Evolutionary conservation across 2,329 filamentous ascomycete genomes (phyloP).

Genomic region (Mycosphaerella arachidis): DNA sequence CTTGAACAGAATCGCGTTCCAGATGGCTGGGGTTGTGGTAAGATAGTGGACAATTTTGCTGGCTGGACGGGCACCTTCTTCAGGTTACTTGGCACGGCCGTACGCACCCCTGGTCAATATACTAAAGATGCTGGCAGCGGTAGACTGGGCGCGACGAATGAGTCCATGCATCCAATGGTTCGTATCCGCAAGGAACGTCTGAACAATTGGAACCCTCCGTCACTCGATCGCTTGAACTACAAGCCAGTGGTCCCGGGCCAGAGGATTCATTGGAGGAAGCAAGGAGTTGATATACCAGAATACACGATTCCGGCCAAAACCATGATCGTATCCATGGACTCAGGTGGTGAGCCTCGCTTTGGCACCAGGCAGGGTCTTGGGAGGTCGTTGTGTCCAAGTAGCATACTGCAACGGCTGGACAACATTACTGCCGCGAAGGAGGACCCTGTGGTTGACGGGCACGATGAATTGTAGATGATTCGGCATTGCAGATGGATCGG

Average conservation of each 20-base stretch:
- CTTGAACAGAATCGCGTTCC: slow-evolving; percentile 5
- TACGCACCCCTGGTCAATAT: slow-evolving; percentile 10
- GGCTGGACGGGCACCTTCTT: slow-evolving; percentile 12
- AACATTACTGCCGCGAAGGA: neutral
- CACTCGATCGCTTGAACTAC: neutral
- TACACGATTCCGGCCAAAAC: neutral
- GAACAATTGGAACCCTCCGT: slow-evolving; percentile 6
- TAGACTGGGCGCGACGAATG: slow-evolving; percentile 3
- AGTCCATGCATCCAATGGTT: slow-evolving; percentile 12
- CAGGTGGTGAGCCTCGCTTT: neutral
- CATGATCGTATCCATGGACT: neutral
- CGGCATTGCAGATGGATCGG: too few relatives aligned
- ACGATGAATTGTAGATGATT: neutral
- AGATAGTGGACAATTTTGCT: slow-evolving; percentile 15
- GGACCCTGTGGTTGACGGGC: neutral
- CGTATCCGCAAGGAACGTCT: slow-evolving; percentile 9
- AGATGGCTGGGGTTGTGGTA: slow-evolving; percentile 14
- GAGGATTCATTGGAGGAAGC: neutral
- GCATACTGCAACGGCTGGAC: neutral
- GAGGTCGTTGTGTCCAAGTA: neutral
- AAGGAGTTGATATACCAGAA: neutral
- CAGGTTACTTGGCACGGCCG: slow-evolving; percentile 5
- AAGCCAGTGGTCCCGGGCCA: neutral
- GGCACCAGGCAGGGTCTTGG: neutral
- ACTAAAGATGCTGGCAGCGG: neutral